Evolutionary conservation across 192 early-diverging fungal genomes (phyloP).

Genomic region (Funneliformis geosporum): DNA sequence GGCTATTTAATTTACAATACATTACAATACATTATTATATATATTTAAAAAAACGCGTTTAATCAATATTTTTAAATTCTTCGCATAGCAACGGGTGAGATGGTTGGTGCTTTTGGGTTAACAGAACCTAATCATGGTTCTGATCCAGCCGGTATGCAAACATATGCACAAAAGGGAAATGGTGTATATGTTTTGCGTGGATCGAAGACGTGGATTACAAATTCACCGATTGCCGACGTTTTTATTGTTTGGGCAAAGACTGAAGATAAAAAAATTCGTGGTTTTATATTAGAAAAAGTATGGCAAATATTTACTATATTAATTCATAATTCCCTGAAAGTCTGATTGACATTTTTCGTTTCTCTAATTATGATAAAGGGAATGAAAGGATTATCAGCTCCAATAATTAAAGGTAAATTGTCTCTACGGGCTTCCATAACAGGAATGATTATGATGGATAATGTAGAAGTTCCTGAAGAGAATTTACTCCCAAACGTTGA

Average conservation of each 20-base stretch:
- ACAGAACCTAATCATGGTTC: constrained; percentile 98
- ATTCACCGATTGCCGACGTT: constrained; percentile 95
- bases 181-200: constrained; percentile 81
- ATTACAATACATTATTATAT: background rate
- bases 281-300: constrained; percentile 92
- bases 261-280: constrained; percentile 82
- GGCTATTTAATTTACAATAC: constrained; percentile 10
- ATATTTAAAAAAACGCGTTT: background rate
- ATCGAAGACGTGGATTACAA: constrained; percentile 99
- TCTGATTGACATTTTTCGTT: constrained; percentile 4
- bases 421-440: constrained; percentile 92
- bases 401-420: constrained; percentile 94
- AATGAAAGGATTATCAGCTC: constrained; percentile 89
- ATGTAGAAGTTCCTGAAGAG: constrained; percentile 88
- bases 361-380: constrained; percentile 42
- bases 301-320: background rate
- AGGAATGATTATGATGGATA: constrained; percentile 99
- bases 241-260: constrained; percentile 97
- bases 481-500: constrained; percentile 90
- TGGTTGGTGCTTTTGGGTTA: constrained; percentile 91
- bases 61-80: background rate
- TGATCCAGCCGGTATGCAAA: constrained; percentile 94
- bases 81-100: constrained; percentile 74
- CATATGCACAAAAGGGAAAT: constrained; percentile 74
- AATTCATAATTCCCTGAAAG: constrained; percentile 1